phyloP scores from a whole-genome alignment of 2,329 filamentous ascomycete species.

The Ophidiomyces ophidiicola region DNA sequence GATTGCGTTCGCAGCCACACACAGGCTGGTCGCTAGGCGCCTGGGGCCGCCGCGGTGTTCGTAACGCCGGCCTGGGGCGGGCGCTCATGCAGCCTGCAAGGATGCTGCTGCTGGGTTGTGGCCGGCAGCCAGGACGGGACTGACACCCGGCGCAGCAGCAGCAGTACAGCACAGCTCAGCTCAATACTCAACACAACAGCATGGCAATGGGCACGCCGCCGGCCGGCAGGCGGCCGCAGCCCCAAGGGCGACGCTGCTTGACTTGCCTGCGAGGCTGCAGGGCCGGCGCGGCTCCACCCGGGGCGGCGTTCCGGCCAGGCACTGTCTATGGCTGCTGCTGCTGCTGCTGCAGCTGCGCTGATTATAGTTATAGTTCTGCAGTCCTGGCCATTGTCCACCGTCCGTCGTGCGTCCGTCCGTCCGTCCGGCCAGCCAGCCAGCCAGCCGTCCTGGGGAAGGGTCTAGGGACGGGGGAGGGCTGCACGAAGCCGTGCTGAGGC shows the following conservation, averaged over 20 bases:
- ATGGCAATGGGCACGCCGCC: conserved; percentile 8
- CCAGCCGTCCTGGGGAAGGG: too few relatives aligned
- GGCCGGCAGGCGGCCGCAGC: conserved; percentile 9
- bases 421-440: too few relatives aligned
- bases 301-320: background rate
- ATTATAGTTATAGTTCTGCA: too few relatives aligned
- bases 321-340: too few relatives aligned
- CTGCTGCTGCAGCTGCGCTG: too few relatives aligned
- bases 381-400: too few relatives aligned
- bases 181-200: conserved; percentile 8
- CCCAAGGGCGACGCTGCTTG: conserved; percentile 6
- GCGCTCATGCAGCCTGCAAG: background rate
- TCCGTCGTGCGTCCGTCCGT: too few relatives aligned
- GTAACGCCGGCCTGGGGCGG: background rate
- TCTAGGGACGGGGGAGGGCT: too few relatives aligned
- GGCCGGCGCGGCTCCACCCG: conserved; percentile 9
- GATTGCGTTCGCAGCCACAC: conserved; percentile 5
- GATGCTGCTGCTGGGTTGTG: background rate
- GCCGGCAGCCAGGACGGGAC: background rate
- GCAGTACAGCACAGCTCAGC: conserved; percentile 4
- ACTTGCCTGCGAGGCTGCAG: conserved; percentile 8
- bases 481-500: too few relatives aligned
- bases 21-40: conserved; percentile 6
- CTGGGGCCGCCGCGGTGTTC: conserved; percentile 1
- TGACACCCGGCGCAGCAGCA: conserved; percentile 2